Conservation (phyloP, 345 rosid species). For the Citrus inodora region DNA sequence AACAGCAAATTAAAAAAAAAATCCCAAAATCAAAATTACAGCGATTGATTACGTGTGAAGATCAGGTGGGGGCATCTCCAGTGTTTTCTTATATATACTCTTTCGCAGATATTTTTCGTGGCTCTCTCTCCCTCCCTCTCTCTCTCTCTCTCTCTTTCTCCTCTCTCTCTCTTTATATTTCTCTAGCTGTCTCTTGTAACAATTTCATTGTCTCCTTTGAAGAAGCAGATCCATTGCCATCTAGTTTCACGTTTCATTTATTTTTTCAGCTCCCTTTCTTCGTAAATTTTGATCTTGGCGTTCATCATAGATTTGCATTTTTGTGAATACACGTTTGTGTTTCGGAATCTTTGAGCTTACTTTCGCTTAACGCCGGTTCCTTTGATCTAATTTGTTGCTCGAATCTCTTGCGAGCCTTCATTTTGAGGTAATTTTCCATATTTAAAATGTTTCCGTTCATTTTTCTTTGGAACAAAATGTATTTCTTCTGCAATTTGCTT, state of each 20-base stretch:
- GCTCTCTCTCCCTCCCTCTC: background rate
- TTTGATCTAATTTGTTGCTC: slow-evolving; percentile 2
- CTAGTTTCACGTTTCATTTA: background rate
- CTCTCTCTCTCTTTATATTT: background rate
- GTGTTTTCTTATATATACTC: background rate
- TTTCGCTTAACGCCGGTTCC: slow-evolving; percentile 21
- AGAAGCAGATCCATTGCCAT: slow-evolving; percentile 11
- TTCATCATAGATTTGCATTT: background rate
- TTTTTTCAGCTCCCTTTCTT: background rate
- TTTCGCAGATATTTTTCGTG: slow-evolving; percentile 25
- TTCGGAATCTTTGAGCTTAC: background rate
- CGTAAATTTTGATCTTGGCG: background rate
- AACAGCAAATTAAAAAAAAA: background rate
- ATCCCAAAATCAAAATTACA: background rate
- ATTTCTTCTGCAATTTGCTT: slow-evolving; percentile 5
- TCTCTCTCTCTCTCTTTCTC: background rate
- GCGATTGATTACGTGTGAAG: slow-evolving; percentile 19
- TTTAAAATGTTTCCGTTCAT: background rate
- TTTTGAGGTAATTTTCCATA: slow-evolving; percentile 4
- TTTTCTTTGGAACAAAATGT: background rate
- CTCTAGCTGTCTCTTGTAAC: background rate
- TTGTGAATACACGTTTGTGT: background rate
- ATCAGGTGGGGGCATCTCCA: slow-evolving; percentile 41
- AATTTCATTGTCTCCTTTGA: background rate
- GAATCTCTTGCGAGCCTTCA: background rate